Percentiles rank a stretch among this genome's conserved stretches.
Evolutionary conservation across 2,329 filamentous ascomycete genomes (phyloP).

Genomic region (Colletotrichum euphorbiae): DNA sequence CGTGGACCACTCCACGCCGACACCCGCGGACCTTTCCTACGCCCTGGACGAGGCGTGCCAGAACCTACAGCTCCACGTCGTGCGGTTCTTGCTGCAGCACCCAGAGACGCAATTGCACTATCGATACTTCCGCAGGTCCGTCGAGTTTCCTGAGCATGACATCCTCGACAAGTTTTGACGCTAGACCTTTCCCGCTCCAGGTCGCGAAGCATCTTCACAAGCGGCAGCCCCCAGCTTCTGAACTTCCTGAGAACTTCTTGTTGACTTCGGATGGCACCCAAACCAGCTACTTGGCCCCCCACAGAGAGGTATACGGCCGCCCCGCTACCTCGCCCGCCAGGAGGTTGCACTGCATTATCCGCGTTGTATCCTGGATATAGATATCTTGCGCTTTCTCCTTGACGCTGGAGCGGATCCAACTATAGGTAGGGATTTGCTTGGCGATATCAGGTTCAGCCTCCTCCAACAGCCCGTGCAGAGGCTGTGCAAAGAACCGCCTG

Average conservation of each 20-base stretch:
- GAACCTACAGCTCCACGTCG: conserved; percentile 14
- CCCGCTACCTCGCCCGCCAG: not conserved
- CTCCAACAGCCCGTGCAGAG: conserved; percentile 7
- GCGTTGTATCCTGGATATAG: conserved; percentile 8
- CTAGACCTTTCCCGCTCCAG: too few species aligned
- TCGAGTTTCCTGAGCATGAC: conserved; percentile 11
- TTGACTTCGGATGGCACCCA: conserved; percentile 21
- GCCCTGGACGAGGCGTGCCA: conserved; percentile 18
- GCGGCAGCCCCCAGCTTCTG: conserved; percentile 20
- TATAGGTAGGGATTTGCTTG: not conserved
- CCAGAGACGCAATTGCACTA: conserved; percentile 12
- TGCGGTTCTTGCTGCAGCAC: conserved; percentile 9
- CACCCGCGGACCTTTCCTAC: conserved; percentile 20
- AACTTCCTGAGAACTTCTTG: conserved; percentile 4
- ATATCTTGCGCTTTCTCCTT: conserved; percentile 19
- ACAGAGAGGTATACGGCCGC: not conserved
- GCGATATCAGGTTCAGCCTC: not conserved
- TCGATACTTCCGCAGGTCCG: conserved; percentile 13
- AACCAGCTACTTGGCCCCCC: conserved; percentile 16
- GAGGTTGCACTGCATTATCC: conserved; percentile 25
- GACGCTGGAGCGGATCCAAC: conserved; percentile 21
- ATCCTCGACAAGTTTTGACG: too few species aligned
- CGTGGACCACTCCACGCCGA: not conserved
- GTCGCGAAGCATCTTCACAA: conserved; percentile 19
- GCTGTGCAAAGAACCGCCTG: not conserved